A percentile compares a stretch with the other conserved stretches of the same genome.
phyloP scores from a whole-genome alignment of 2,329 filamentous ascomycete species.

The Ilyonectria robusta region DNA sequence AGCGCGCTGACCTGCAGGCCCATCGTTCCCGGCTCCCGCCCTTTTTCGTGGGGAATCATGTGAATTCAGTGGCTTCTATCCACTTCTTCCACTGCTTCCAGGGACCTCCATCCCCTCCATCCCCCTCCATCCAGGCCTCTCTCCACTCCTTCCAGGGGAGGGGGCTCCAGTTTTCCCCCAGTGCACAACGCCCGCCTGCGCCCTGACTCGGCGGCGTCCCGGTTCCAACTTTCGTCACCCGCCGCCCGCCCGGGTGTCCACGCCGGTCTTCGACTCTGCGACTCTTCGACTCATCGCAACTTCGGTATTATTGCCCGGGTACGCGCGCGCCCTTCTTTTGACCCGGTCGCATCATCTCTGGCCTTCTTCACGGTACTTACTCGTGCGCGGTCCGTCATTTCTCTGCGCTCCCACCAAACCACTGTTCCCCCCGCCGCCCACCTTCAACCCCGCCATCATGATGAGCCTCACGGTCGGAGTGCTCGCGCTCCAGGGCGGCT shows the following conservation, averaged over 20 bases:
- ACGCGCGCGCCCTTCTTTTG: neutral
- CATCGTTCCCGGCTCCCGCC: slow-evolving; percentile 30
- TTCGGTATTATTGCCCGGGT: neutral
- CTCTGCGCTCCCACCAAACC: neutral
- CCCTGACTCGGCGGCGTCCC: neutral
- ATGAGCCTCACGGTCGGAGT: slow-evolving; percentile 69
- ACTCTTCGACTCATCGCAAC: neutral
- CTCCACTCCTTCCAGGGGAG: neutral
- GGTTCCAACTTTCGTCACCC: neutral
- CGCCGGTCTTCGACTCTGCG: neutral
- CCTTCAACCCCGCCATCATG: slow-evolving; percentile 34
- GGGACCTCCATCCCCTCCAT: slow-evolving; percentile 4
- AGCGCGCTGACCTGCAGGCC: slow-evolving; percentile 23
- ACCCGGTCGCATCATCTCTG: neutral
- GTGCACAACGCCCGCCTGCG: too few species aligned
- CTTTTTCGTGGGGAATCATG: slow-evolving; percentile 23
- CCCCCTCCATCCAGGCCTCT: neutral
- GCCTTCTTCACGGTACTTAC: neutral
- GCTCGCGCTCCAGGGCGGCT: slow-evolving; percentile 89
- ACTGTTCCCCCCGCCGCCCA: neutral
- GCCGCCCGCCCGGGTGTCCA: neutral
- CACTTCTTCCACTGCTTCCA: neutral
- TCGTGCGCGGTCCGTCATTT: neutral
- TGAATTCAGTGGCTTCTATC: neutral
- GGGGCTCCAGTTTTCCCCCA: too few species aligned